A percentile compares a stretch with the other conserved stretches of the same genome.
phyloP scores from a whole-genome alignment of 495 filamentous ascomycete species.

The Stereocaulon alpinum region DNA sequence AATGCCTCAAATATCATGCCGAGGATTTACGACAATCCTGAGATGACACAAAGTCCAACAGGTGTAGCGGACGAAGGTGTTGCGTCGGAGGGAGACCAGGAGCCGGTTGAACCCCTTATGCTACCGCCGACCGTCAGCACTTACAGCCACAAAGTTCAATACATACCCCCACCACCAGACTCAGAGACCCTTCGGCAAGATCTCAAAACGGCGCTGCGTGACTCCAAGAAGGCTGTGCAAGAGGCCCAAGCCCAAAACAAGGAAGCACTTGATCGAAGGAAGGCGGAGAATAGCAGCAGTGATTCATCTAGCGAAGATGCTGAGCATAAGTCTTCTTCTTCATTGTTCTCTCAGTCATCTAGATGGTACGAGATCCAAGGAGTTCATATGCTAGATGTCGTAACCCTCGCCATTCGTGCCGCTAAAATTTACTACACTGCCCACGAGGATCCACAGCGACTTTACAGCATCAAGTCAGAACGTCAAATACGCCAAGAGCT shows the following conservation, averaged over 20 bases:
- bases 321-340: constrained; percentile 16
- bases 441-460: constrained; percentile 67
- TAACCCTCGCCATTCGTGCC: constrained; percentile 86
- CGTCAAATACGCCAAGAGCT: constrained; percentile 72
- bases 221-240: constrained; percentile 54
- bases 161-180: constrained; percentile 78
- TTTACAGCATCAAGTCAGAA: constrained; percentile 79
- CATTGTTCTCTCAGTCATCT: constrained; percentile 27
- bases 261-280: constrained; percentile 24
- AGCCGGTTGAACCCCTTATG: constrained; percentile 59
- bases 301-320: constrained; percentile 23
- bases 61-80: constrained; percentile 45
- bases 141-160: constrained; percentile 79
- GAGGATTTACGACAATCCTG: constrained; percentile 12
- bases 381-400: constrained; percentile 79
- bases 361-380: constrained; percentile 84
- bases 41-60: constrained; percentile 38
- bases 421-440: constrained; percentile 91
- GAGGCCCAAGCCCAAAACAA: constrained; percentile 28
- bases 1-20: constrained; percentile 13
- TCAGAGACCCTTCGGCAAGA: constrained; percentile 65
- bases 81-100: constrained; percentile 39
- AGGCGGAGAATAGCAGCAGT: constrained; percentile 23
- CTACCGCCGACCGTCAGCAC: constrained; percentile 93
- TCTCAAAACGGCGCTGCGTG: constrained; percentile 54